Evolutionary conservation across 2,329 filamentous ascomycete species (phyloP), one percentile per base, ranked within the genome.

Genomic region (Xylariaceae sp.): DNA sequence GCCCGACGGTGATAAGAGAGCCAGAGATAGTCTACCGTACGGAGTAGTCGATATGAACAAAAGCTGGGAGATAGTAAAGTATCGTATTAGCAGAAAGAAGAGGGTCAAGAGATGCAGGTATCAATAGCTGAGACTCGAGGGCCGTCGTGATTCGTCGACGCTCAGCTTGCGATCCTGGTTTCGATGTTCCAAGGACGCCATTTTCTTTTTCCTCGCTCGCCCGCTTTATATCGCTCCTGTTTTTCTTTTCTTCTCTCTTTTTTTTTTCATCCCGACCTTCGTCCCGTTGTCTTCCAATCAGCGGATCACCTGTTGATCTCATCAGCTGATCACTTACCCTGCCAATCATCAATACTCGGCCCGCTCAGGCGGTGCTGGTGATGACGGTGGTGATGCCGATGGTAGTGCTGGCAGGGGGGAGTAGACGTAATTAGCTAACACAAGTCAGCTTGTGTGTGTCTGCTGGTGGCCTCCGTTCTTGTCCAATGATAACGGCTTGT

Each of bases 261-360:
- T 34, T 49, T 51, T 15, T 37, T 53, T 54, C 51, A 11, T 10
- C 4, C 23, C 30, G 48, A 44, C 57, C 60, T 51, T 60, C 57
- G 41, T 41, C 37, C 23, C 35, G 35, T 8, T 49, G 44, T 41
- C 23, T 55, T 52, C 30, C 23, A 54, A 30, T 45, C 37, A 45
- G 55, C 50, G 51, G 48, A 56, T 48, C 35, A 57, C 44, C 30
- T 45, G 41, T 45, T 45, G 34, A 55, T 30, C 23, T 30, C 23
- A 30, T 18, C 48, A 52, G 51, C 57, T 54, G 55, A 59, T 62
- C 56, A 64, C 51, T 52, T 61, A 55, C 44, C 54, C 23, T 57
- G 55, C 53, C 51, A 56, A 59, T 58, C 54, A 53, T 56, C 56
- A 53, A 61, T 54, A 39, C 50, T 57, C 57, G 61, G 55, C 37